Percentiles rank a stretch among this genome's conserved stretches.
Evolutionary conservation across 176 grass and related monocot species (phyloP).

Genomic region (Musa acuminata): DNA sequence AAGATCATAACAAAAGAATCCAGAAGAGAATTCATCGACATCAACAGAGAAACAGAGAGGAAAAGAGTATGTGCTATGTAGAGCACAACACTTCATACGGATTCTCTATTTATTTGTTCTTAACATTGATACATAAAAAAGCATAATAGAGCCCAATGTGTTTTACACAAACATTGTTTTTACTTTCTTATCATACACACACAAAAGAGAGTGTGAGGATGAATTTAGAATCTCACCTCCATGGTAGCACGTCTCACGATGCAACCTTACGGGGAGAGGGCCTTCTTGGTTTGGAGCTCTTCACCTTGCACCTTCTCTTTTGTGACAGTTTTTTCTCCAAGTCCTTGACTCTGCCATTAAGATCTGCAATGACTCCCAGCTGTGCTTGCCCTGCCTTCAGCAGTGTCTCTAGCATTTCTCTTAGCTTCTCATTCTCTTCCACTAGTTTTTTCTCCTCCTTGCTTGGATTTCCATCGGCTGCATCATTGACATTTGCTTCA

Average conservation of each 20-base stretch:
- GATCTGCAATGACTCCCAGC: slow-evolving; percentile 36
- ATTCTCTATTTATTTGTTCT: too few relatives aligned
- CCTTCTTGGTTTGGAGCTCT: slow-evolving; percentile 19
- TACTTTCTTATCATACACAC: too few relatives aligned
- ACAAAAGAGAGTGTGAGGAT: too few relatives aligned
- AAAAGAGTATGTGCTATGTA: too few relatives aligned
- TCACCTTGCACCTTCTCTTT: slow-evolving; percentile 48
- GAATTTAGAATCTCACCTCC: too few relatives aligned
- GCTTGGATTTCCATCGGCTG: not conserved
- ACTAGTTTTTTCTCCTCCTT: slow-evolving; percentile 24
- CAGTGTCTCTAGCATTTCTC: slow-evolving; percentile 45
- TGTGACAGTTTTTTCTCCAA: slow-evolving; percentile 44
- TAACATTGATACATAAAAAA: too few relatives aligned
- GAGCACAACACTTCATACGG: too few relatives aligned
- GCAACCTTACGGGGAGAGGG: slow-evolving; percentile 7
- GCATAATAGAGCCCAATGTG: too few relatives aligned
- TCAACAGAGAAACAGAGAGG: too few relatives aligned
- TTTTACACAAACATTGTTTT: too few relatives aligned
- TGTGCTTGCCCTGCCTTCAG: slow-evolving; percentile 43
- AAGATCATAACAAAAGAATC: too few relatives aligned
- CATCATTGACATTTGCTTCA: not conserved
- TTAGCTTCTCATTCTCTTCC: slow-evolving; percentile 61
- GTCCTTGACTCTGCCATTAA: slow-evolving; percentile 49
- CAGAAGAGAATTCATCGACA: too few relatives aligned
- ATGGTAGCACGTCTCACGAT: not conserved